Evolutionary conservation across 2,329 filamentous ascomycete genomes (phyloP).

Genomic region (Aureobasidium vineae): DNA sequence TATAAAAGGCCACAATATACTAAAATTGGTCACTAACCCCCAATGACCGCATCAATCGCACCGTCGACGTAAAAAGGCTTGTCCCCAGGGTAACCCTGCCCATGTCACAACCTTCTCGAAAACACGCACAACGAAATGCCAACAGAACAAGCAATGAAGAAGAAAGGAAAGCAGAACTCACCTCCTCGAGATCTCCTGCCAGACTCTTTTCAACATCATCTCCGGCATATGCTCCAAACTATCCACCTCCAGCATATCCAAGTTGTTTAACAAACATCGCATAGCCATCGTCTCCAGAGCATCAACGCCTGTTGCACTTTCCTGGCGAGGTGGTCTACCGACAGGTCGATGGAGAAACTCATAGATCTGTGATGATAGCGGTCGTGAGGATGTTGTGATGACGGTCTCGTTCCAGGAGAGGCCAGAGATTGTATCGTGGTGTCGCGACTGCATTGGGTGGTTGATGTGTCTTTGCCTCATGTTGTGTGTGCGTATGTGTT

Average conservation of each 20-base stretch:
- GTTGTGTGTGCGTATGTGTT: neutral
- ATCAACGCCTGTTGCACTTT: constrained; percentile 25
- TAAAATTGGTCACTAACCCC: too few species aligned
- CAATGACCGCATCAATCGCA: neutral
- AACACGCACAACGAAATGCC: neutral
- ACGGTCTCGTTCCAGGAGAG: constrained; percentile 2
- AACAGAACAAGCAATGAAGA: neutral
- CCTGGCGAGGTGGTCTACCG: constrained; percentile 13
- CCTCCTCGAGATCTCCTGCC: constrained; percentile 27
- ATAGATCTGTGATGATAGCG: neutral
- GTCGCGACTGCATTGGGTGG: neutral
- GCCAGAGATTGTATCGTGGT: neutral
- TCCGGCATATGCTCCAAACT: constrained; percentile 29
- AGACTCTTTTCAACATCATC: constrained; percentile 27
- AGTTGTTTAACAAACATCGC: constrained; percentile 27
- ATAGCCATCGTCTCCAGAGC: constrained; percentile 31
- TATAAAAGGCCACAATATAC: neutral
- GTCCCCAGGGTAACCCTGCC: constrained; percentile 5
- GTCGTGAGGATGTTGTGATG: neutral
- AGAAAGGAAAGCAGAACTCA: neutral
- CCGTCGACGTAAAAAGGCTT: neutral
- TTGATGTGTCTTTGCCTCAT: neutral
- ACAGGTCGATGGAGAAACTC: neutral
- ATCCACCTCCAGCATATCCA: constrained; percentile 27
- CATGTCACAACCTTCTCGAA: neutral